Percentiles rank a stretch among this genome's conserved stretches.
Conservation (phyloP, 23 red algal genomes). For the Gracilaria domingensis region DNA sequence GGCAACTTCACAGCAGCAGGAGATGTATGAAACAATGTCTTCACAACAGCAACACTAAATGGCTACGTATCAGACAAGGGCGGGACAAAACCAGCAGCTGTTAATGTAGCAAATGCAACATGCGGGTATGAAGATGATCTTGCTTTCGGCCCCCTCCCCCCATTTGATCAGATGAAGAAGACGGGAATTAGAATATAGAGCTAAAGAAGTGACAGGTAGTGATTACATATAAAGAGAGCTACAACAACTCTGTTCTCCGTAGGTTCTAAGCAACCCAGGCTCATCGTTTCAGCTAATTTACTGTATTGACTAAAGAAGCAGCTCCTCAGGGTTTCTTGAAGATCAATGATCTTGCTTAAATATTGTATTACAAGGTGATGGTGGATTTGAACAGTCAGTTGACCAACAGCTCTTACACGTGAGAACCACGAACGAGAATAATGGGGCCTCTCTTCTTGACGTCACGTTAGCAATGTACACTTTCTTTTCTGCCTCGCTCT, state of each 20-base stretch:
- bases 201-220: slow-evolving; percentile 1
- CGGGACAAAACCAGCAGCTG: slow-evolving; percentile 59
- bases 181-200: slow-evolving; percentile 63
- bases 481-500: neutral
- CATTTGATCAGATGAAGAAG: slow-evolving; percentile 86
- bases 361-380: neutral
- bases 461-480: neutral
- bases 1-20: slow-evolving; percentile 67
- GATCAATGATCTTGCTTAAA: no score
- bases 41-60: slow-evolving; percentile 80
- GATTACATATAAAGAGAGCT: slow-evolving; percentile 13
- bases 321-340: no score
- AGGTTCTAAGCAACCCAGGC: neutral
- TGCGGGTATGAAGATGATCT: slow-evolving; percentile 59
- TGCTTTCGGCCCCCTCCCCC: slow-evolving; percentile 68
- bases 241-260: neutral
- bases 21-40: slow-evolving; percentile 79
- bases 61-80: slow-evolving; percentile 67
- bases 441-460: neutral
- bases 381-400: neutral
- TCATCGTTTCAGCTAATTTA: no score
- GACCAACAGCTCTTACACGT: neutral
- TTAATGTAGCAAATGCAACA: slow-evolving; percentile 74
- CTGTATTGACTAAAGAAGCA: no score
- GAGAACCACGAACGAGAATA: neutral